These are phyloP conservation scores for Fusarium burgessii DNA, from an alignment of 2,329 filamentous ascomycete genomes.

Conservation along the genomic window DNA sequence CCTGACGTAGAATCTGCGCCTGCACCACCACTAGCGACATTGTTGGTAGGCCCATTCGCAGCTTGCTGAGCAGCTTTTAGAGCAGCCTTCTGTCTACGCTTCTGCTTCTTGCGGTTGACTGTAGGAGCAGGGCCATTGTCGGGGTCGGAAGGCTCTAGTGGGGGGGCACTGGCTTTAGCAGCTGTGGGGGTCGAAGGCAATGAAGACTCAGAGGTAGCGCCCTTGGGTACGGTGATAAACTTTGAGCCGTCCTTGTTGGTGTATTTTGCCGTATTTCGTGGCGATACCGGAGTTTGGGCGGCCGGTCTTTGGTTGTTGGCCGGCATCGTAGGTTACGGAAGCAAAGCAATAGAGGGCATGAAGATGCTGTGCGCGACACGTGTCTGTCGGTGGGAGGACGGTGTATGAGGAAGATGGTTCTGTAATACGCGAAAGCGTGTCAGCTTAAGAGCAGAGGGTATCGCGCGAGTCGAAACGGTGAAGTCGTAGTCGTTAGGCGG, in stretches of 20 bases:
- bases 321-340: conserved; percentile 60
- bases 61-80: conserved; percentile 68
- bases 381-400: conserved; percentile 44
- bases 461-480: conserved; percentile 38
- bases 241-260: conserved; percentile 77
- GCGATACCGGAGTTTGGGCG: conserved; percentile 62
- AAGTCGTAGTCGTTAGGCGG: conserved; percentile 34
- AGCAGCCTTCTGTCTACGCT: conserved; percentile 87
- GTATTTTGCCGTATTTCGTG: conserved; percentile 69
- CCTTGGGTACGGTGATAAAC: conserved; percentile 74
- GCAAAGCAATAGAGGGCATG: conserved; percentile 54
- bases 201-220: conserved; percentile 63
- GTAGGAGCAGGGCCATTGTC: conserved; percentile 56
- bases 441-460: conserved; percentile 35
- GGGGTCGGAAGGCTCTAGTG: conserved; percentile 41
- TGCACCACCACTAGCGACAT: conserved; percentile 42
- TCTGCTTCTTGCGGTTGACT: conserved; percentile 95
- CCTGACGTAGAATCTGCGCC: conserved; percentile 39
- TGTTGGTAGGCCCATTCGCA: conserved; percentile 57
- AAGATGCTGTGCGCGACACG: conserved; percentile 51
- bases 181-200: conserved; percentile 65
- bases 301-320: conserved; percentile 65
- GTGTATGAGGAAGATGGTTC: conserved; percentile 22
- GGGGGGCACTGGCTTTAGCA: conserved; percentile 52
- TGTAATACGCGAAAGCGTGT: conserved; percentile 38